Conservation (phyloP, 345 rosid species). For the Rhizophora apiculata region DNA sequence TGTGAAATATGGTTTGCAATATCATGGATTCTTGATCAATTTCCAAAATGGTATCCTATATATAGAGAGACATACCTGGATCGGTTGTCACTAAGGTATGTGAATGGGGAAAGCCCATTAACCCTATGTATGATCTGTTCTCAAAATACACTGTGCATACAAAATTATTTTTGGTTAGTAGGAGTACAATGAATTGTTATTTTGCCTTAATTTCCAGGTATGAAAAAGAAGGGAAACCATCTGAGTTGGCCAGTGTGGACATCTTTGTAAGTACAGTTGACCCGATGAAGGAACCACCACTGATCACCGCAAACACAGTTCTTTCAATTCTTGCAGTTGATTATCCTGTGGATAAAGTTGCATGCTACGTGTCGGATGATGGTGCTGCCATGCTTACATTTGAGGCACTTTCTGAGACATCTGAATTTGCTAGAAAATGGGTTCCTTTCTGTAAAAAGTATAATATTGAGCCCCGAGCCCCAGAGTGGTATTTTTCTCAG, state of each 20-base stretch:
- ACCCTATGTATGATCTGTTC: not conserved
- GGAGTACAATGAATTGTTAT: not conserved
- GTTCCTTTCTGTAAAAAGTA: constrained; percentile 96
- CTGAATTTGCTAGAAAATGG: constrained; percentile 96
- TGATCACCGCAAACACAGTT: constrained; percentile 97
- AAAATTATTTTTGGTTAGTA: not conserved
- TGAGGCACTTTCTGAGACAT: constrained; percentile 97
- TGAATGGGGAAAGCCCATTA: constrained; percentile 1
- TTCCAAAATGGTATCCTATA: constrained; percentile 96
- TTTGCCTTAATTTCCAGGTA: constrained; percentile 48
- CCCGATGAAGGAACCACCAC: constrained; percentile 96
- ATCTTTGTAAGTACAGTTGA: constrained; percentile 95
- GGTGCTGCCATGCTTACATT: constrained; percentile 99
- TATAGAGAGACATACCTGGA: constrained; percentile 91
- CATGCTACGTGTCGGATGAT: constrained; percentile 97
- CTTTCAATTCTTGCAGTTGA: constrained; percentile 97
- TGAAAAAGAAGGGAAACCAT: constrained; percentile 95
- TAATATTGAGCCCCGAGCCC: constrained; percentile 93
- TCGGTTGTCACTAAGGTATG: constrained; percentile 83
- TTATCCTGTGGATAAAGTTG: constrained; percentile 89
- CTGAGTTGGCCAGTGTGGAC: constrained; percentile 74
- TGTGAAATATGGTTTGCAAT: constrained; percentile 99
- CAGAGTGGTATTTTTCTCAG: constrained; percentile 94
- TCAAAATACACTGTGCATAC: too few species aligned
- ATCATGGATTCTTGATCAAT: constrained; percentile 98